phyloP scores from a whole-genome alignment of 176 grass and related monocot species.

The Typha latifolia region DNA sequence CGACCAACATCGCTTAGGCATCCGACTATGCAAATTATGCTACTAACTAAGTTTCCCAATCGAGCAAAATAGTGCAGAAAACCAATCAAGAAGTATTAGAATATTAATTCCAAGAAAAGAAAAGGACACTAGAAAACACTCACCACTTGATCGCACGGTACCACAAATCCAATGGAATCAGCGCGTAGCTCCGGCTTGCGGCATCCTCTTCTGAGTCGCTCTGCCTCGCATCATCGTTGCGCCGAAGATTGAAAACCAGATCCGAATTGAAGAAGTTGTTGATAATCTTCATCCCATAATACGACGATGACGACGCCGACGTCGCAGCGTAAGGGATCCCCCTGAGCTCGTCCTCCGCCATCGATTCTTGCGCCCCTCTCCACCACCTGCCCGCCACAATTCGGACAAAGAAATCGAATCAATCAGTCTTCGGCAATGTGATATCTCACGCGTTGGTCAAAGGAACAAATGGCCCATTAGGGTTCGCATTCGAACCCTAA shows the following conservation, averaged over 20 bases:
- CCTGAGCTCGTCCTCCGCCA: constrained; percentile 3
- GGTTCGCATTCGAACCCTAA: constrained; percentile 6
- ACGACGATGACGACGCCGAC: constrained; percentile 34
- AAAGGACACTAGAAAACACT: background rate
- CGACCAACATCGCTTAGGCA: too few species aligned
- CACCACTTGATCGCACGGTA: constrained; percentile 39
- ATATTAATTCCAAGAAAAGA: background rate
- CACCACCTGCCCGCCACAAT: constrained; percentile 41
- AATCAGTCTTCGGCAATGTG: background rate
- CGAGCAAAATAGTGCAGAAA: background rate
- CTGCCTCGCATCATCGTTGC: constrained; percentile 23
- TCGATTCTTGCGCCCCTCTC: constrained; percentile 33
- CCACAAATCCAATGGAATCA: constrained; percentile 51
- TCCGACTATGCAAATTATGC: too few species aligned
- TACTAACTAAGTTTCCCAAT: too few species aligned
- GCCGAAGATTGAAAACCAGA: constrained; percentile 60
- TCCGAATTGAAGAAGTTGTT: constrained; percentile 63
- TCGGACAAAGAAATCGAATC: constrained; percentile 10
- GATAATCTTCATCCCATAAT: constrained; percentile 62
- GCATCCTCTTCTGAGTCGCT: background rate
- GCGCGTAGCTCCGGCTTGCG: constrained; percentile 39
- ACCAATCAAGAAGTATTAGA: background rate
- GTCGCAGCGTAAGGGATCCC: constrained; percentile 50
- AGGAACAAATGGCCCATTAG: background rate
- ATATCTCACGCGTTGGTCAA: background rate